Conservation (phyloP, 2,329 filamentous ascomycete genomes). For the Zopfia rhizophila region DNA sequence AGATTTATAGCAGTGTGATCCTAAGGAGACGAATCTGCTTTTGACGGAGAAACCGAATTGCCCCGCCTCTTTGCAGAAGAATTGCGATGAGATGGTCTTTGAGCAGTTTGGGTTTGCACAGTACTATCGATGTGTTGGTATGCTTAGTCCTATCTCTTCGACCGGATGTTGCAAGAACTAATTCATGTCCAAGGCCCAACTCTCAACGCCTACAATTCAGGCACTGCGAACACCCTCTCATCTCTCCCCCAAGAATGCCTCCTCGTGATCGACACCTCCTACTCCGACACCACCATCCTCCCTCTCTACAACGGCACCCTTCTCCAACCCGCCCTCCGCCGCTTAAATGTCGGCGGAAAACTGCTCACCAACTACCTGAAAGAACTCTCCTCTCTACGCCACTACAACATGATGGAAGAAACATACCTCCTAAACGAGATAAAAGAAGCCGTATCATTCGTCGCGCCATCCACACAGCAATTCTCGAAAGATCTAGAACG, state of each 20-base stretch:
- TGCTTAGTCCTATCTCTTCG: slow-evolving; percentile 52
- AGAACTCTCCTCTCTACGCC: slow-evolving; percentile 85
- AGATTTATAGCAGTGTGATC: slow-evolving; percentile 70
- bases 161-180: too few species aligned
- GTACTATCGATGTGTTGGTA: slow-evolving; percentile 80
- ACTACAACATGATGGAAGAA: slow-evolving; percentile 96
- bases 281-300: slow-evolving; percentile 91
- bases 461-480: slow-evolving; percentile 69
- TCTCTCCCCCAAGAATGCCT: slow-evolving; percentile 77
- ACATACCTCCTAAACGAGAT: slow-evolving; percentile 94
- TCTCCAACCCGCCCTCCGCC: slow-evolving; percentile 81
- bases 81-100: slow-evolving; percentile 96
- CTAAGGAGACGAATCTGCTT: slow-evolving; percentile 82
- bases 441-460: slow-evolving; percentile 89
- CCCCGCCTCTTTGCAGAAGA: slow-evolving; percentile 82
- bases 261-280: slow-evolving; percentile 90
- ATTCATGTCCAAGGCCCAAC: slow-evolving; percentile 67
- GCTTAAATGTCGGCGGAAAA: slow-evolving; percentile 92
- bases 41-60: slow-evolving; percentile 88
- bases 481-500: slow-evolving; percentile 82
- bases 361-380: slow-evolving; percentile 93
- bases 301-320: slow-evolving; percentile 84
- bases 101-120: slow-evolving; percentile 95
- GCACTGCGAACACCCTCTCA: slow-evolving; percentile 55
- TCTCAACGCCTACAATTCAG: slow-evolving; percentile 79